These are phyloP conservation scores for Boletellus emodensis DNA, from an alignment of 768 basidiomycete species.

Conservation along the genomic window DNA sequence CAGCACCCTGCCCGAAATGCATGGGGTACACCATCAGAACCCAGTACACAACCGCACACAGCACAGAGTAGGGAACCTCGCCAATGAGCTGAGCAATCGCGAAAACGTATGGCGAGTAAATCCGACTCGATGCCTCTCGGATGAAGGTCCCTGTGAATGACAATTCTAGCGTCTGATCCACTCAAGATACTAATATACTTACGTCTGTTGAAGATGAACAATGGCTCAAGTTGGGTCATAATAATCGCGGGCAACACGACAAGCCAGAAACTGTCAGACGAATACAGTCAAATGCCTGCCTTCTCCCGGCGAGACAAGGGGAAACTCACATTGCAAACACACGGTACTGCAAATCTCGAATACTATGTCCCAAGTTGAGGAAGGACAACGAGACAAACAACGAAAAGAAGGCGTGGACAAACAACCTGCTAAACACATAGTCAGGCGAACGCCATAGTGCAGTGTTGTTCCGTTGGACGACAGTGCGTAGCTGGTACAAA, in stretches of 20 bases:
- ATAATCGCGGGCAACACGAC: constrained; percentile 68
- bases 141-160: constrained; percentile 35
- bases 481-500: constrained; percentile 66
- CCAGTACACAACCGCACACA: constrained; percentile 77
- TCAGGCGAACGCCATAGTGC: constrained; percentile 82
- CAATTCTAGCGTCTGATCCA: not conserved
- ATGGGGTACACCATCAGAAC: constrained; percentile 69
- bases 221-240: constrained; percentile 67
- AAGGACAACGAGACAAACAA: constrained; percentile 75
- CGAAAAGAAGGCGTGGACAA: constrained; percentile 68
- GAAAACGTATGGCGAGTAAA: constrained; percentile 84
- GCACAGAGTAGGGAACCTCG: constrained; percentile 71
- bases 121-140: constrained; percentile 72
- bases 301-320: not conserved
- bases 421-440: constrained; percentile 80
- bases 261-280: constrained; percentile 53
- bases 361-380: constrained; percentile 62
- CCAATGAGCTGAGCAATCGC: constrained; percentile 77
- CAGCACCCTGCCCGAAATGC: constrained; percentile 59
- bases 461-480: constrained; percentile 60
- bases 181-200: constrained; percentile 27
- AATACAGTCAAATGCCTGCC: not conserved
- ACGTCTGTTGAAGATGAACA: constrained; percentile 73
- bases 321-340: constrained; percentile 67
- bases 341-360: constrained; percentile 72